Conservation (phyloP, 1,284 basidiomycete genomes). For the Ceratobasidium sp. region DNA sequence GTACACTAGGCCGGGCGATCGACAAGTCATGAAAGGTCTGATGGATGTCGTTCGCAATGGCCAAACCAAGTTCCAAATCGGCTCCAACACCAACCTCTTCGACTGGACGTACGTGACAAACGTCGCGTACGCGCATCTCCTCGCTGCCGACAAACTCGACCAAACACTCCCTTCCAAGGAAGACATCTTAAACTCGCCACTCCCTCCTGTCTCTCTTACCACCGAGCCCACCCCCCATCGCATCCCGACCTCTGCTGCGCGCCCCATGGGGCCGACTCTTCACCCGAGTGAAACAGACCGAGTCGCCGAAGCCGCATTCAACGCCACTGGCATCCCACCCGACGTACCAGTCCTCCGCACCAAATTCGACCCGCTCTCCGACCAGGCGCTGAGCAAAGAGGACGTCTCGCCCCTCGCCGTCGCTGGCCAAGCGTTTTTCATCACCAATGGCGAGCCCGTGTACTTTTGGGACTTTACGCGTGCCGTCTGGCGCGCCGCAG, state of each 20-base stretch:
- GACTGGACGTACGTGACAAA: conserved; percentile 99
- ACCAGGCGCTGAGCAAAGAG: conserved; percentile 63
- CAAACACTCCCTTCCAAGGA: conserved; percentile 56
- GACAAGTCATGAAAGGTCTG: conserved; percentile 85
- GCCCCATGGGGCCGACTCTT: conserved; percentile 82
- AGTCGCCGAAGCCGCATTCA: conserved; percentile 69
- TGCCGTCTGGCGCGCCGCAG: conserved; percentile 82
- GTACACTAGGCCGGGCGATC: conserved; percentile 77
- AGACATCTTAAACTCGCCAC: conserved; percentile 64
- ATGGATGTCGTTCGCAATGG: conserved; percentile 82
- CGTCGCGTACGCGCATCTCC: conserved; percentile 92
- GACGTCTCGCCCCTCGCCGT: conserved; percentile 71
- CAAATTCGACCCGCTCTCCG: conserved; percentile 77
- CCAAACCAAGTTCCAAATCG: conserved; percentile 94
- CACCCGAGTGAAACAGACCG: conserved; percentile 65
- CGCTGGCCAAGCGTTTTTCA: conserved; percentile 95
- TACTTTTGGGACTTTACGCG: conserved; percentile 97
- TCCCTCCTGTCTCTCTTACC: conserved; percentile 72
- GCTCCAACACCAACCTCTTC: conserved; percentile 92
- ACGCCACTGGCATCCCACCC: conserved; percentile 61
- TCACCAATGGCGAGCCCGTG: conserved; percentile 96
- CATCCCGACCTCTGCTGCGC: conserved; percentile 80
- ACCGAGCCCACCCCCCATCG: conserved; percentile 62
- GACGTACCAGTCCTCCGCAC: conserved; percentile 73
- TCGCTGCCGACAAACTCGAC: conserved; percentile 87